Evolutionary conservation across 179 eudicot species (phyloP), one percentile per base, ranked within the genome.

Genomic region (Pouteria campechiana): DNA sequence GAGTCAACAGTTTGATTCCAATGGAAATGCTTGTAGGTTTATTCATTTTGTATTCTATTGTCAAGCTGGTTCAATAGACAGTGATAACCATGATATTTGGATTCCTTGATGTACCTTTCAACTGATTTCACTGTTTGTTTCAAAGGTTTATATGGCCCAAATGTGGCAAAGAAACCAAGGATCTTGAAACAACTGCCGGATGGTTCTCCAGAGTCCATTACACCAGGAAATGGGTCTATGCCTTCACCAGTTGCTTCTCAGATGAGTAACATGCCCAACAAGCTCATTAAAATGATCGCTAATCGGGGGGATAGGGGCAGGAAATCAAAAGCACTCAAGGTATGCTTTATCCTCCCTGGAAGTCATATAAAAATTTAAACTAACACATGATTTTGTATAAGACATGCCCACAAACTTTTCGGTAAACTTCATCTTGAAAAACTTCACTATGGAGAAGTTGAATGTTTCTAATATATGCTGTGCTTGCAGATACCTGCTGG

Each of bases 231-330:
- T 53, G 75, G 83, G 29, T 72, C 86, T 35, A 62, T 62, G 48
- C 77, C 98, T 47, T 90, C 95, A 51, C 90, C 93, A n/a, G 83
- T 67, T 48, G 76, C 79, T 49, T 79, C 95, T 46, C 98, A 90
- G 47, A 85, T 79, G 83, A 86, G 95, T 61, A 78, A 81, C 57
- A 78, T 81, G 88, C 63, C 85, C 57, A 72, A 74, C 63, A 84
- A 84, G 73, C 60, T 89, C 41, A 65, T 79, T 18, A 79, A 75
- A 73, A 54, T 79, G 61, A 68, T 81, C 58, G 79, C 78, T 33
- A 76, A 78, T 18, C 70, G 87, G 40, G n/a, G n/a, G n/a, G 93
- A 85, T 59, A 72, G 76, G 68, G 72, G 66, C 43, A 79, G 81
- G 61, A 90, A 86, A 60, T 35, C 63, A 41, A 90, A 81, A 67